Conservation (phyloP, 2,329 filamentous ascomycete species). For the Colletotrichum sp. region DNA sequence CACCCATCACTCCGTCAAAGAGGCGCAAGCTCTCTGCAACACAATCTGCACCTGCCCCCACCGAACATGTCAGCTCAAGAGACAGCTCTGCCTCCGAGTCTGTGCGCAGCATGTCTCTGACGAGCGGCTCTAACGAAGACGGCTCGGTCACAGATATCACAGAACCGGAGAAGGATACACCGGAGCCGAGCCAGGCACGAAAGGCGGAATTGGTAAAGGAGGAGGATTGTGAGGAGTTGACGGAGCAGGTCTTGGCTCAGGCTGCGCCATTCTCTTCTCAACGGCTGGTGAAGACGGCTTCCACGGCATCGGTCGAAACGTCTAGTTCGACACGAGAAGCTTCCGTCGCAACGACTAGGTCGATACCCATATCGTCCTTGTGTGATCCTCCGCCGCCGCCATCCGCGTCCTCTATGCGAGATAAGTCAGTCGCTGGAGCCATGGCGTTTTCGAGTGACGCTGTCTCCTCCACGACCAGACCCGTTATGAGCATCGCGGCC, state of each 20-base stretch:
- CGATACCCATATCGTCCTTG: conserved; percentile 17
- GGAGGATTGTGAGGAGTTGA: conserved; percentile 33
- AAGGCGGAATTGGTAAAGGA: conserved; percentile 34
- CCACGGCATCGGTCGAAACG: background rate
- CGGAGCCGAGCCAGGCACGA: conserved; percentile 40
- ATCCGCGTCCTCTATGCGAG: background rate
- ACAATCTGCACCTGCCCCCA: conserved; percentile 17
- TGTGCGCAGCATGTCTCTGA: conserved; percentile 31
- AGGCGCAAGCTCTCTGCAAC: conserved; percentile 44
- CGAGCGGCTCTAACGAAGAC: conserved; percentile 35
- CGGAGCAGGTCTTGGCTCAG: conserved; percentile 19
- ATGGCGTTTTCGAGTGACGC: background rate
- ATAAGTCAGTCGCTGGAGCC: background rate
- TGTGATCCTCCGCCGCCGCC: conserved; percentile 17
- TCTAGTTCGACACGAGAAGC: background rate
- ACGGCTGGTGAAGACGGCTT: background rate
- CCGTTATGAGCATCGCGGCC: conserved; percentile 17
- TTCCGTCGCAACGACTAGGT: background rate
- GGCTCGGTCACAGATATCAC: conserved; percentile 49
- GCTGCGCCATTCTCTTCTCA: conserved; percentile 9
- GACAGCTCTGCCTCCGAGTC: conserved; percentile 41
- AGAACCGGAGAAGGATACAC: conserved; percentile 54
- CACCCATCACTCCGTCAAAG: conserved; percentile 61
- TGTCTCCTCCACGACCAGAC: background rate
- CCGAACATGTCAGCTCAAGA: conserved; percentile 35